A percentile compares a stretch with the other conserved stretches of the same genome.
These are phyloP conservation scores for Ascomycota sp. DNA, from an alignment of 2,329 filamentous ascomycete genomes.

Conservation along the genomic window DNA sequence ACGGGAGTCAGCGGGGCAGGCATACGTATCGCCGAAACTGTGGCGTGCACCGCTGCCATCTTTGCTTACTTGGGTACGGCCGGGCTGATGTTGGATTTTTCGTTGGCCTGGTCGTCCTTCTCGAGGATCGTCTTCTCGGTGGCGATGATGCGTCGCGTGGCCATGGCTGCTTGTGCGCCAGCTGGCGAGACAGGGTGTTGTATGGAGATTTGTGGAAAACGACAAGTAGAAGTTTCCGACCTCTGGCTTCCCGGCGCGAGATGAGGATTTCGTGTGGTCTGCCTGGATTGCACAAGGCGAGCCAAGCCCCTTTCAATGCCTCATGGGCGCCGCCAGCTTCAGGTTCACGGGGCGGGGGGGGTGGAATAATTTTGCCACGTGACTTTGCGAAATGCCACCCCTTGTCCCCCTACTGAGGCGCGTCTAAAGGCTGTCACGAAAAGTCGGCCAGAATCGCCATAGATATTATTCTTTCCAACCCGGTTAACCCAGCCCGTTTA, in stretches of 20 bases:
- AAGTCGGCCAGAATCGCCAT: not conserved
- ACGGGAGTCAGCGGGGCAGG: not conserved
- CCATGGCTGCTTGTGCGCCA: conserved; percentile 28
- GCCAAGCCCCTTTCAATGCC: too few species aligned
- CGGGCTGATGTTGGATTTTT: conserved; percentile 55
- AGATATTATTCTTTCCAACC: too few species aligned
- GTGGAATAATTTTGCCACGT: conserved; percentile 3
- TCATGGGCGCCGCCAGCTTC: not conserved
- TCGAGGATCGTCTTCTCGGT: conserved; percentile 47
- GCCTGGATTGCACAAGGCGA: too few species aligned
- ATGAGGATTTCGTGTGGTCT: too few species aligned
- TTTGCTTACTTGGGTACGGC: conserved; percentile 56
- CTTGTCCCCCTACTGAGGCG: conserved; percentile 1
- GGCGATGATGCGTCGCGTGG: conserved; percentile 45
- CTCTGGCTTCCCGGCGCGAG: too few species aligned
- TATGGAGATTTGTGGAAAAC: too few species aligned
- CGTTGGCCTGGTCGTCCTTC: conserved; percentile 28
- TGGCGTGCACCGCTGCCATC: not conserved
- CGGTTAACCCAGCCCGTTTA: too few species aligned
- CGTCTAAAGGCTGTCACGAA: conserved; percentile 3
- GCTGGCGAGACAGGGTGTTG: not conserved
- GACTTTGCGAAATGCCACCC: conserved; percentile 5
- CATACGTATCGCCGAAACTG: too few species aligned
- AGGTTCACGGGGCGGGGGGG: too few species aligned
- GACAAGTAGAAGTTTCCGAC: too few species aligned